Percentiles rank a stretch among this genome's conserved stretches.
Conservation (phyloP, 768 basidiomycete genomes). For the Lactarius indigo region DNA sequence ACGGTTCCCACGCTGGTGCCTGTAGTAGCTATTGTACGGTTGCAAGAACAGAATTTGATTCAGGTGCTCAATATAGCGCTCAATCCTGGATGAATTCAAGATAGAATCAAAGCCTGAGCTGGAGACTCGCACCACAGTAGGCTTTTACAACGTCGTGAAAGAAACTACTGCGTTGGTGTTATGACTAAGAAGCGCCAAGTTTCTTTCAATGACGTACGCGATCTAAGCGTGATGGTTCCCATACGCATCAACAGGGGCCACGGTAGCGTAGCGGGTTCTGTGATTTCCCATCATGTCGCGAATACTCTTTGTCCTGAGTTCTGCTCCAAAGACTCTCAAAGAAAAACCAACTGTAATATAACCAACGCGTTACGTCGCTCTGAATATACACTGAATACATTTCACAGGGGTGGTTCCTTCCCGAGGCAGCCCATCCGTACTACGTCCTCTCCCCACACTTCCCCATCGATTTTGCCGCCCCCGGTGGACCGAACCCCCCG, state of each 20-base stretch:
- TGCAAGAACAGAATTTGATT: neutral
- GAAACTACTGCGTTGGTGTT: too few relatives aligned
- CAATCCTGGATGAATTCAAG: neutral
- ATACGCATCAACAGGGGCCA: too few relatives aligned
- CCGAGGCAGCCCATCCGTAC: constrained; percentile 47
- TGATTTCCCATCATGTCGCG: constrained; percentile 19
- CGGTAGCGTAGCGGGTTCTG: neutral
- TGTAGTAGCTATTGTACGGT: neutral
- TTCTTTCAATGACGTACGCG: neutral
- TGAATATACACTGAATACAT: constrained; percentile 1
- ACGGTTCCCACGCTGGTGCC: neutral
- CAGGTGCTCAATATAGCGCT: too few relatives aligned
- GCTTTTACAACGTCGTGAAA: too few relatives aligned
- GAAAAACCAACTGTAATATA: constrained; percentile 47
- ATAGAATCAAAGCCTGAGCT: neutral
- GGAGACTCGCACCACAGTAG: neutral
- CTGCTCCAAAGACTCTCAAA: constrained; percentile 53
- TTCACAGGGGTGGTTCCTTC: constrained; percentile 71
- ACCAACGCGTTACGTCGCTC: neutral
- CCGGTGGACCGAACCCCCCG: constrained; percentile 61
- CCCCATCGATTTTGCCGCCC: constrained; percentile 44
- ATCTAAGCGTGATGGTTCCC: too few relatives aligned
- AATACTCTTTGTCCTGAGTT: constrained; percentile 75
- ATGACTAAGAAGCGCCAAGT: too few relatives aligned
- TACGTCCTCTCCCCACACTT: constrained; percentile 36